Conservation (phyloP, 2,329 filamentous ascomycete genomes). For the Fusarium proliferatum region DNA sequence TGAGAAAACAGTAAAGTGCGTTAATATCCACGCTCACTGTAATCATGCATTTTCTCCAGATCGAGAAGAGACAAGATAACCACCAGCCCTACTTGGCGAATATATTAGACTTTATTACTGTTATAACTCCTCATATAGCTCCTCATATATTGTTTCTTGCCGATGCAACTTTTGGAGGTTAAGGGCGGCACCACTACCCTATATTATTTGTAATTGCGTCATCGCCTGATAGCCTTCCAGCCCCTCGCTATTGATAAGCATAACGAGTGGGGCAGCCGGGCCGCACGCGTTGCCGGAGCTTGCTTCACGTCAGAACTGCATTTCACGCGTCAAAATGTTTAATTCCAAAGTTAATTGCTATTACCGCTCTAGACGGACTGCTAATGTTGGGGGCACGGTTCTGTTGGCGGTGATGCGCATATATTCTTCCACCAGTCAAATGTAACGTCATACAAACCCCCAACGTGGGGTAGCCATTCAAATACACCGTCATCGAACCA, state of each 20-base stretch:
- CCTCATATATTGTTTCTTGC: too few relatives aligned
- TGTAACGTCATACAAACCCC: slow-evolving; percentile 22
- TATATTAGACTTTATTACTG: rapidly evolving
- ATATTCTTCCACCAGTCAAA: slow-evolving; percentile 36
- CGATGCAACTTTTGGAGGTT: not conserved
- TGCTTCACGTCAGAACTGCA: not conserved
- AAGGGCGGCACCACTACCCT: not conserved
- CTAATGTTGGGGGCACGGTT: slow-evolving; percentile 10
- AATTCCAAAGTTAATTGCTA: not conserved
- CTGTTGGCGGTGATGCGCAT: not conserved
- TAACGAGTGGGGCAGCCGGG: slow-evolving; percentile 3
- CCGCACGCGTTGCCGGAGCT: not conserved
- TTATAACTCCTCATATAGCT: rapidly evolving
- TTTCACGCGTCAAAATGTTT: not conserved
- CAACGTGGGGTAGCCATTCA: slow-evolving; percentile 34
- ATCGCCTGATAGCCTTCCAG: not conserved
- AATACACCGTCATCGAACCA: slow-evolving; percentile 31
- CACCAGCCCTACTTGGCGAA: rapidly evolving
- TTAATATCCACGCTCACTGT: not conserved
- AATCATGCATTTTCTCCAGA: rapidly evolving
- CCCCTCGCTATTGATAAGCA: not conserved
- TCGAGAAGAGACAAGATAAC: rapidly evolving
- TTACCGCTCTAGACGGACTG: not conserved
- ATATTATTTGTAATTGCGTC: rapidly evolving
- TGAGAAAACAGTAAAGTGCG: not conserved